Evolutionary conservation across 495 filamentous ascomycete genomes (phyloP).

Genomic region (Corynascus novoguineensis): DNA sequence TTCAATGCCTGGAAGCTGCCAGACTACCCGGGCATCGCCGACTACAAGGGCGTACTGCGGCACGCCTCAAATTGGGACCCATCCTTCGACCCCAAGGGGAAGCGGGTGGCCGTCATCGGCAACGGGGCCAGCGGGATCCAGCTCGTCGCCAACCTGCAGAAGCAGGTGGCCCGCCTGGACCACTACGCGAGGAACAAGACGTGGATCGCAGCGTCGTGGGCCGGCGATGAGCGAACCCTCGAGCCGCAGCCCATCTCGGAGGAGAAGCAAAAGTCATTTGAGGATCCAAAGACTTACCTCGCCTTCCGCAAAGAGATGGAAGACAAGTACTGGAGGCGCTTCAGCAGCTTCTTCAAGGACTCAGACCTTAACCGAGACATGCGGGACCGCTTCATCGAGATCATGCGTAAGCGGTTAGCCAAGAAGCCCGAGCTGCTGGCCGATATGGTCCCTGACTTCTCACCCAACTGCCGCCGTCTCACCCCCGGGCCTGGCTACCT

Average conservation of each 20-base stretch:
- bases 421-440: constrained; percentile 51
- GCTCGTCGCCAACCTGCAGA: constrained; percentile 53
- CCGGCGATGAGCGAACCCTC: constrained; percentile 22
- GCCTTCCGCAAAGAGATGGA: constrained; percentile 48
- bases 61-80: constrained; percentile 50
- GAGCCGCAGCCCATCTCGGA: constrained; percentile 41
- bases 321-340: constrained; percentile 40
- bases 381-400: constrained; percentile 46
- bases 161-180: constrained; percentile 45
- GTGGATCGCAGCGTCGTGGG: constrained; percentile 58
- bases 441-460: constrained; percentile 58
- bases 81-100: constrained; percentile 44
- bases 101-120: constrained; percentile 53
- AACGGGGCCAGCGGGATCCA: constrained; percentile 55
- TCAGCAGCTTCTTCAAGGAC: constrained; percentile 53
- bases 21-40: constrained; percentile 47
- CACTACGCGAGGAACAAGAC: constrained; percentile 58
- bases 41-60: constrained; percentile 52
- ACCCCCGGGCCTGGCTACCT: constrained; percentile 70
- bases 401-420: constrained; percentile 47
- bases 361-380: constrained; percentile 40
- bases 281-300: constrained; percentile 39
- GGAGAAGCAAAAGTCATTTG: constrained; percentile 41
- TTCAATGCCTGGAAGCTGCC: constrained; percentile 57
- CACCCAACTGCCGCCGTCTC: constrained; percentile 61